Evolutionary conservation across 1,139 yeast genomes (phyloP), one percentile per base, ranked within the genome.

Genomic region (Kodamaea derodonti): DNA sequence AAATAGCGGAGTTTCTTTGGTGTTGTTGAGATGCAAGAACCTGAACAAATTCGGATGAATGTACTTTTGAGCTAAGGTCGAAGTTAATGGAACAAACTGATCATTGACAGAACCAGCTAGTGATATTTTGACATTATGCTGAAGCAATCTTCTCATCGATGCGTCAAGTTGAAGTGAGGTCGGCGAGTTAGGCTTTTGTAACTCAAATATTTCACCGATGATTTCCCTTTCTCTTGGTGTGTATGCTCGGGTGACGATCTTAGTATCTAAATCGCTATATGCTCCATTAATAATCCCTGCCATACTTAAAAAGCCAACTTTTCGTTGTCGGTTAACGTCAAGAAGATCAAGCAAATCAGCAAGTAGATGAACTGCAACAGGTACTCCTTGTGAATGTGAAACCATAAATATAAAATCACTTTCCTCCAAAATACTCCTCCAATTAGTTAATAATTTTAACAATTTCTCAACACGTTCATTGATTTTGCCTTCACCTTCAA

Each of bases 41-140:
- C 83, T 56, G 45, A 54, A 73, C 13, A 78, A 71, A 44, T 78
- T 77, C 1, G 84, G 78, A 49, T 79, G 85, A 9, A 53, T 43
- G 24, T 63, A 53, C 23, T 69, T 65, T 14, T 60, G 41, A n/a
- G 63, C 72, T 33, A 78, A 51, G 2, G 80, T 52, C 1, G 78
- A 64, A 41, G 56, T 56, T 15, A 75, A 40, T 3, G 77, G 76
- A 2, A 70, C 54, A 32, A 70, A 59, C 41, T 66, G 74, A 46
- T 72, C 78, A 31, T 61, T 59, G 2, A 66, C 43, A 1, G 78
- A 58, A 0, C 78, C 81, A 16, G 67, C 51, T 29, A 78, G 59
- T 0, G 77, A 68, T 2, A 78, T 40, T 43, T 77, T 78, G 27
- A 74, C 77, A 43, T 75, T 69, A 24, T 54, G 39, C 1, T 53